Percentiles rank a stretch among this genome's conserved stretches.
These are phyloP conservation scores for Aspergillus pseudonomiae DNA, from an alignment of 2,329 filamentous ascomycete species.

Conservation along the genomic window DNA sequence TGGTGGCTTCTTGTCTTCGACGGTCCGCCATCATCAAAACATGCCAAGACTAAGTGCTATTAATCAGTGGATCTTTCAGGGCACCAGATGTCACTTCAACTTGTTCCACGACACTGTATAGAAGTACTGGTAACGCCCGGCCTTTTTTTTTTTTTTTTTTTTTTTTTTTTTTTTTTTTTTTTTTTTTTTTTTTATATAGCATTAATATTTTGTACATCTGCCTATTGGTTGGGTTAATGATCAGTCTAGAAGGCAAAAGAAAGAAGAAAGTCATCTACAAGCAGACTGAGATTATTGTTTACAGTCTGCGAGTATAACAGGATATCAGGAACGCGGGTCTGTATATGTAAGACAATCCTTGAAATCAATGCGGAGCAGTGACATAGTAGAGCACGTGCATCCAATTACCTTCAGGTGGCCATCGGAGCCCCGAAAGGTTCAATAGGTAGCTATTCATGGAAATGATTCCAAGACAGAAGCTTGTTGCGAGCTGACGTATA, in stretches of 20 bases:
- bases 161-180: not conserved
- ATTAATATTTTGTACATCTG: not conserved
- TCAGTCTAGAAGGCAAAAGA: not conserved
- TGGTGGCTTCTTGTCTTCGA: not conserved
- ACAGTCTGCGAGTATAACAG: not conserved
- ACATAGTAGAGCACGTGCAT: not conserved
- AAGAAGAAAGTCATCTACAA: not conserved
- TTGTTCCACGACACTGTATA: not conserved
- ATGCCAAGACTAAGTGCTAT: slow-evolving; percentile 7
- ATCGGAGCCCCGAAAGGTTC: not conserved
- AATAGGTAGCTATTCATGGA: not conserved
- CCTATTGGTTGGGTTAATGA: not conserved
- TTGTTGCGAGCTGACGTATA: not conserved
- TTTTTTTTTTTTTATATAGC: not conserved
- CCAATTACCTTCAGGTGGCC: not conserved
- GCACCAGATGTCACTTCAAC: not conserved
- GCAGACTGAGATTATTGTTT: not conserved
- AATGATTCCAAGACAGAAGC: not conserved
- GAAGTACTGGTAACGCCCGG: not conserved
- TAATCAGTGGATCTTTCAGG: not conserved
- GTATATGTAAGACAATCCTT: not conserved
- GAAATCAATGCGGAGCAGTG: not conserved
- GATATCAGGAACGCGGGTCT: too few relatives aligned
- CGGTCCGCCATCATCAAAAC: slow-evolving; percentile 10
- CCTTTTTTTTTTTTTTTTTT: not conserved